Conservation (phyloP, 805 yeast genomes). For the Cyberlindnera euphorbiae region DNA sequence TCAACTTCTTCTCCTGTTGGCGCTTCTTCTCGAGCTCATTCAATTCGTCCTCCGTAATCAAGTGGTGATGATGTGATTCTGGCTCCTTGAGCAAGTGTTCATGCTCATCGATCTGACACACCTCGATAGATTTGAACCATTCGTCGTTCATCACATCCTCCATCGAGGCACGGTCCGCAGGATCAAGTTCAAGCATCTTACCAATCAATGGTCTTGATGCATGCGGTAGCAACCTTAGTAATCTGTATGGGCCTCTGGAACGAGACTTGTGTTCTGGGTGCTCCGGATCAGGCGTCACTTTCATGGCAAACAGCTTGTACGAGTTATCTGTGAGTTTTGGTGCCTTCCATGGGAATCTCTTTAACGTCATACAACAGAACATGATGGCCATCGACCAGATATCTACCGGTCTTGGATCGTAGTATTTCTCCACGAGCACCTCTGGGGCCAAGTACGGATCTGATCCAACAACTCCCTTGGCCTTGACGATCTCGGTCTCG, state of each 20-base stretch:
- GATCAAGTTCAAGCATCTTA: slow-evolving; percentile 60
- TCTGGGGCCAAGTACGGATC: slow-evolving; percentile 97
- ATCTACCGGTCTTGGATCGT: slow-evolving; percentile 87
- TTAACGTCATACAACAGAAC: slow-evolving; percentile 82
- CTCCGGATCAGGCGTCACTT: slow-evolving; percentile 29
- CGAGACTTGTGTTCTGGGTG: slow-evolving; percentile 34
- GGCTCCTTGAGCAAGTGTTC: slow-evolving; percentile 25
- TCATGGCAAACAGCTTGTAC: slow-evolving; percentile 58
- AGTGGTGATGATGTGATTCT: slow-evolving; percentile 55
- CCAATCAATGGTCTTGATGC: slow-evolving; percentile 57
- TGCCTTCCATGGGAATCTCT: slow-evolving; percentile 93
- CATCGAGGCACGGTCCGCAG: slow-evolving; percentile 53
- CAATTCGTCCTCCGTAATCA: slow-evolving; percentile 63
- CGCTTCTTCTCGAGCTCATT: slow-evolving; percentile 35
- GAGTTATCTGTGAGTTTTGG: slow-evolving; percentile 77
- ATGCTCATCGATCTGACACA: slow-evolving; percentile 38
- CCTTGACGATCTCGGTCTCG: slow-evolving; percentile 51
- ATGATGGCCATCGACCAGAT: slow-evolving; percentile 93
- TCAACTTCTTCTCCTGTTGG: slow-evolving; percentile 27
- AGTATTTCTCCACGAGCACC: slow-evolving; percentile 51
- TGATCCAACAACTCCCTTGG: slow-evolving; percentile 88
- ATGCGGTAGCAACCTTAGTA: slow-evolving; percentile 66
- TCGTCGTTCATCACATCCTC: slow-evolving; percentile 48
- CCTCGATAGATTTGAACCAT: slow-evolving; percentile 54
- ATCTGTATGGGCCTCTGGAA: slow-evolving; percentile 64